These are phyloP conservation scores for Rhodotorula paludigena DNA, from an alignment of 768 basidiomycete species.

Conservation along the genomic window DNA sequence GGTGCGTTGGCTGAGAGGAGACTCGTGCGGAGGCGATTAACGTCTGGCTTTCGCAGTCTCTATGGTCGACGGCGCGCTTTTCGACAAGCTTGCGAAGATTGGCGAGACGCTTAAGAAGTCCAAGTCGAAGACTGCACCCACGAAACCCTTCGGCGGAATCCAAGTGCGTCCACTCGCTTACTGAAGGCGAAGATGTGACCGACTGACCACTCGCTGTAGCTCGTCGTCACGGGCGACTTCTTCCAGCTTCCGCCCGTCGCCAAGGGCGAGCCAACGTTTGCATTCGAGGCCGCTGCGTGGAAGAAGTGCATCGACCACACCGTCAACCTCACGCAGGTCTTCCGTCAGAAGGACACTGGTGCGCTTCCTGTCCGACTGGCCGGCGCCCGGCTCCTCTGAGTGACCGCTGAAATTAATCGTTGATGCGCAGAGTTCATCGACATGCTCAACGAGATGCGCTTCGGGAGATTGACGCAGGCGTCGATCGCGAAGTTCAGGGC, in stretches of 20 bases:
- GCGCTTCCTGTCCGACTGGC: slow-evolving; percentile 36
- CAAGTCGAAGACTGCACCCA: slow-evolving; percentile 48
- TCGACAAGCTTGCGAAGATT: slow-evolving; percentile 70
- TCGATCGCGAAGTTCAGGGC: slow-evolving; percentile 68
- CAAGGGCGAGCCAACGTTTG: slow-evolving; percentile 71
- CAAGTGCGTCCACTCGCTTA: slow-evolving; percentile 3
- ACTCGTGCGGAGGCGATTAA: too few relatives aligned
- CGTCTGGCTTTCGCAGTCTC: slow-evolving; percentile 71
- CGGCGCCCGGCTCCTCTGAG: too few relatives aligned
- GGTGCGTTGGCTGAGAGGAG: too few relatives aligned
- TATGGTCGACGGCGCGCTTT: slow-evolving; percentile 85
- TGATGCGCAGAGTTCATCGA: slow-evolving; percentile 67
- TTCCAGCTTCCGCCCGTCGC: slow-evolving; percentile 93
- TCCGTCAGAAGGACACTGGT: slow-evolving; percentile 89
- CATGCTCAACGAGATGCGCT: slow-evolving; percentile 99
- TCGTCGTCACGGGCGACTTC: slow-evolving; percentile 93
- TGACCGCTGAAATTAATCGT: too few relatives aligned
- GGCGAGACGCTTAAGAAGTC: slow-evolving; percentile 55
- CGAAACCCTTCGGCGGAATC: slow-evolving; percentile 80
- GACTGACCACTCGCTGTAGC: slow-evolving; percentile 48
- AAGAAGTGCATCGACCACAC: slow-evolving; percentile 65
- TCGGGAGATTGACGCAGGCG: slow-evolving; percentile 61
- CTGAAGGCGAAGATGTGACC: not conserved
- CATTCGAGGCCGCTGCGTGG: slow-evolving; percentile 85
- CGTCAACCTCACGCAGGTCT: slow-evolving; percentile 91